Evolutionary conservation across 768 basidiomycete species (phyloP).

Genomic region (Polyporus arcularius): DNA sequence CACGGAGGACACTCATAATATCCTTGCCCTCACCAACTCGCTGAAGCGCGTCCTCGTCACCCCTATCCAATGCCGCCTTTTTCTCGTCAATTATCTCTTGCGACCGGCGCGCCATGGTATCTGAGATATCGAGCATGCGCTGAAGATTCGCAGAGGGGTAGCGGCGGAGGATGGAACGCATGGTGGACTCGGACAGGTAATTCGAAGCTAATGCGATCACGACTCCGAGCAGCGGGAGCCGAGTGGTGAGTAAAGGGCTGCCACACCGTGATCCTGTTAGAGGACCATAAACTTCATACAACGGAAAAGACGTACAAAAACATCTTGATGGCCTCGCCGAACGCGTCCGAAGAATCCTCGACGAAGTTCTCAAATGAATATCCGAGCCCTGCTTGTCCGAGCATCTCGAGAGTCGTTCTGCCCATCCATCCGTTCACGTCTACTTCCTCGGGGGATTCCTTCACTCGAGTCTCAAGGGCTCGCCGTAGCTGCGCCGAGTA

Average conservation of each 20-base stretch:
- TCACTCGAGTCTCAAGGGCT: not conserved
- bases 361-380: slow-evolving; percentile 19
- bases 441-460: slow-evolving; percentile 2
- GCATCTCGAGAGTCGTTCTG: slow-evolving; percentile 15
- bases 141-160: slow-evolving; percentile 20
- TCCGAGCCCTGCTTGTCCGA: slow-evolving; percentile 16
- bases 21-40: slow-evolving; percentile 44
- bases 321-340: slow-evolving; percentile 7
- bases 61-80: slow-evolving; percentile 35
- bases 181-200: not conserved
- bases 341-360: slow-evolving; percentile 9
- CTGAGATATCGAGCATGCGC: slow-evolving; percentile 36
- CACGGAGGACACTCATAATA: slow-evolving; percentile 49
- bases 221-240: not conserved
- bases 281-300: not conserved
- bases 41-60: slow-evolving; percentile 34
- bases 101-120: slow-evolving; percentile 38
- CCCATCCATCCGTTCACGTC: slow-evolving; percentile 19
- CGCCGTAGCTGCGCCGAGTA: too few relatives aligned
- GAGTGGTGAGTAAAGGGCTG: not conserved
- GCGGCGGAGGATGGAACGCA: not conserved
- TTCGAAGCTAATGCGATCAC: not conserved
- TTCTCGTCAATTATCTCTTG: slow-evolving; percentile 39
- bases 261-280: too few relatives aligned
- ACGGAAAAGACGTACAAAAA: slow-evolving; percentile 7